These are phyloP conservation scores for Sodiomyces alkalinus DNA, from an alignment of 2,329 filamentous ascomycete genomes.

Conservation along the genomic window DNA sequence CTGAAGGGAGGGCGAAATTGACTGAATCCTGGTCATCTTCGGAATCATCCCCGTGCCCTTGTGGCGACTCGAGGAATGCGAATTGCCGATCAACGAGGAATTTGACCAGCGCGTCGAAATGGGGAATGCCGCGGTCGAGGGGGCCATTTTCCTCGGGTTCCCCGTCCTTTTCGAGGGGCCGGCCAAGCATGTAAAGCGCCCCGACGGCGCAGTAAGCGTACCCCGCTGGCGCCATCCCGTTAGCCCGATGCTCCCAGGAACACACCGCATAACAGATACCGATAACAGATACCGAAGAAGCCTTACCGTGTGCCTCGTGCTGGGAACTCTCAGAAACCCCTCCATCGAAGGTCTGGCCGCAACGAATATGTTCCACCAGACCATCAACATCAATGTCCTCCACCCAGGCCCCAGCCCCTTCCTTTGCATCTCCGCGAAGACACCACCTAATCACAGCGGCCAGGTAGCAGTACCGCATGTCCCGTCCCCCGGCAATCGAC, in stretches of 20 bases:
- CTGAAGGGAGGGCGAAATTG: conserved; percentile 15
- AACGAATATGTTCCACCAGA: conserved; percentile 55
- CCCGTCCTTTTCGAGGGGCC: conserved; percentile 28
- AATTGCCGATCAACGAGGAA: conserved; percentile 55
- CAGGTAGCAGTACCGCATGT: conserved; percentile 80
- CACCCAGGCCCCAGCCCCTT: conserved; percentile 36
- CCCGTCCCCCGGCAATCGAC: conserved; percentile 58
- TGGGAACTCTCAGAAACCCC: conserved; percentile 65
- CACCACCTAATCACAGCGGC: conserved; percentile 73
- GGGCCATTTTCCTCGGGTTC: conserved; percentile 16
- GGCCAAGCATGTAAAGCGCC: conserved; percentile 60
- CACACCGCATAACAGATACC: too few relatives aligned
- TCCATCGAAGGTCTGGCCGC: conserved; percentile 64
- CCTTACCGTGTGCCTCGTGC: conserved; percentile 71
- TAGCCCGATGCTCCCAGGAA: too few relatives aligned
- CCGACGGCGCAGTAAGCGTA: conserved; percentile 82
- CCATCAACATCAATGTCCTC: conserved; percentile 61
- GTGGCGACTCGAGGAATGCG: conserved; percentile 33
- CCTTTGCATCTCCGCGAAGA: conserved; percentile 44
- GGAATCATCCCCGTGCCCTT: conserved; percentile 28
- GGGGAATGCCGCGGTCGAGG: conserved; percentile 19
- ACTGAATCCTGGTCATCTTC: conserved; percentile 21
- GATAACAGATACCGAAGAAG: not conserved
- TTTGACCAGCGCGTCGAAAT: conserved; percentile 17
- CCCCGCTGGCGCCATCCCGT: conserved; percentile 46